Evolutionary conservation across 225 moss, liverwort and hornwort genomes (phyloP).

Genomic region (Pseudoscleropodium purum): DNA sequence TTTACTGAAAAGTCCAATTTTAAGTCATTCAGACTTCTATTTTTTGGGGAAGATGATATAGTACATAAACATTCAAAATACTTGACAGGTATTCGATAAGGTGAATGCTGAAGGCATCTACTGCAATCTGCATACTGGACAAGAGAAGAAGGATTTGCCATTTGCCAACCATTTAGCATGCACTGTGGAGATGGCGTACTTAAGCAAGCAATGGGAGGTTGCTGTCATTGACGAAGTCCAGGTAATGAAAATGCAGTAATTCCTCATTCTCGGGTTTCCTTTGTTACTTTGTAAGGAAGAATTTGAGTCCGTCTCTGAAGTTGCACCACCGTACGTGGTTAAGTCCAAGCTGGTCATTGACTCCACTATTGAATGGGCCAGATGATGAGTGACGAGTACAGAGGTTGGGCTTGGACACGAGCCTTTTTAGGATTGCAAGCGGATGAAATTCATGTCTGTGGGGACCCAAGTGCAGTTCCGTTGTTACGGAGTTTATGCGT

Average conservation of each 20-base stretch:
- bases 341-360: neutral
- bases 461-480: constrained; percentile 92
- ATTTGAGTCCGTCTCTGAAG: neutral
- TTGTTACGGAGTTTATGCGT: constrained; percentile 75
- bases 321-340: neutral
- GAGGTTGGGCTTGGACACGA: constrained; percentile 99
- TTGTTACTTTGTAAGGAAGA: neutral
- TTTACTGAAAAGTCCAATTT: neutral
- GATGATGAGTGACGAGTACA: constrained; percentile 99
- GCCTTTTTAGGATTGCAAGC: constrained; percentile 94
- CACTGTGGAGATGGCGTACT: constrained; percentile 93
- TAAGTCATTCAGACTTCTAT: neutral
- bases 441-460: constrained; percentile 96
- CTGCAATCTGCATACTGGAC: constrained; percentile 95
- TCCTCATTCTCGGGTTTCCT: neutral
- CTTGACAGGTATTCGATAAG: constrained; percentile 73
- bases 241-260: constrained; percentile 25
- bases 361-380: constrained; percentile 9
- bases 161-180: constrained; percentile 93
- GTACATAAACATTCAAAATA: neutral
- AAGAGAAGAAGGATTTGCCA: constrained; percentile 83
- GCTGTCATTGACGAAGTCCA: constrained; percentile 97
- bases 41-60: neutral
- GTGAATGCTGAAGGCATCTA: constrained; percentile 88
- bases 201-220: constrained; percentile 89